phyloP scores from a whole-genome alignment of 768 basidiomycete species.

The Clavulina sp. region DNA sequence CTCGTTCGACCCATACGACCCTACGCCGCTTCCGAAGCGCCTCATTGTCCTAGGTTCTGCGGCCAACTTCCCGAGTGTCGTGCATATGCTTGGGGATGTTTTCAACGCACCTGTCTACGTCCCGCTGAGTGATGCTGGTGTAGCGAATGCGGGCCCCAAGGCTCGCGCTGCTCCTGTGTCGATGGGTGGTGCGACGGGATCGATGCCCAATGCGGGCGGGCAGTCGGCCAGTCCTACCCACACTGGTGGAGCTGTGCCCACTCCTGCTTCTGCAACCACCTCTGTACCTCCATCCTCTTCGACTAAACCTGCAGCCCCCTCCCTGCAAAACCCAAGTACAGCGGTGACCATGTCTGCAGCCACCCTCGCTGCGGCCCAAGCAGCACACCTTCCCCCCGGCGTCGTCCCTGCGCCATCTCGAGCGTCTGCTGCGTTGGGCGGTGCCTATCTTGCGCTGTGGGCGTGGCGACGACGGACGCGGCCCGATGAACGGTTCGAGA shows the following conservation, averaged over 20 bases:
- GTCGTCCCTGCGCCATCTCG: constrained; percentile 6
- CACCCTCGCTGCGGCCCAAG: constrained; percentile 34
- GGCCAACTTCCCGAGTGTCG: constrained; percentile 67
- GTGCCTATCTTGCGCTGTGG: constrained; percentile 71
- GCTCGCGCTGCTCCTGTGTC: background rate
- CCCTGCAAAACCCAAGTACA: too few species aligned
- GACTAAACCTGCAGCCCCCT: too few species aligned
- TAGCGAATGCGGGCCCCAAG: constrained; percentile 1
- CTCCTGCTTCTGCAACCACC: background rate
- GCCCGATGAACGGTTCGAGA: constrained; percentile 24
- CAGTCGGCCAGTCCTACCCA: background rate
- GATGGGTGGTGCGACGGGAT: too few species aligned
- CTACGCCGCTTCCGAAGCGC: constrained; percentile 41
- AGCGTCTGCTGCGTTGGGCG: constrained; percentile 45
- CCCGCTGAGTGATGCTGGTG: constrained; percentile 19
- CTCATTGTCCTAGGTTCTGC: constrained; percentile 62
- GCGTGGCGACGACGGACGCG: constrained; percentile 44
- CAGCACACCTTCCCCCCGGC: constrained; percentile 50
- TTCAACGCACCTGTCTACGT: constrained; percentile 71
- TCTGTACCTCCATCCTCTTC: too few species aligned
- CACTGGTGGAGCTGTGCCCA: background rate
- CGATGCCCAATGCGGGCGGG: too few species aligned
- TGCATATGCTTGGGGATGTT: constrained; percentile 62
- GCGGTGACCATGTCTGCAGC: constrained; percentile 30
- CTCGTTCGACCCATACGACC: constrained; percentile 66